Percentiles rank a stretch among this genome's conserved stretches.
phyloP scores from a whole-genome alignment of 805 yeast species.

The Yarrowia sp. region DNA sequence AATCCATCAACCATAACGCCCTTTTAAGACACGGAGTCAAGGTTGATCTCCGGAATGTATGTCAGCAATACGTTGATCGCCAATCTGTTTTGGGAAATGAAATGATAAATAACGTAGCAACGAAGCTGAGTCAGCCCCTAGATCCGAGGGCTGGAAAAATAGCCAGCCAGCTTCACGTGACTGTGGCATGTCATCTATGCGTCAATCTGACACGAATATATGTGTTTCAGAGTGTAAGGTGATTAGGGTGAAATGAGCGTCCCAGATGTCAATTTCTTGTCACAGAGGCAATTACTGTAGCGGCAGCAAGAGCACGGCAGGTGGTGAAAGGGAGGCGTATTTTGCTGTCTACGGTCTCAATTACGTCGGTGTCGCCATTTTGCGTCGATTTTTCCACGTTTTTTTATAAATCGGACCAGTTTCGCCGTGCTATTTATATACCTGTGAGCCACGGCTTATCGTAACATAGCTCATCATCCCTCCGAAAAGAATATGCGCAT shows the following conservation, averaged over 20 bases:
- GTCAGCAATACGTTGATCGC: background rate
- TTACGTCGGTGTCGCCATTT: too few species aligned
- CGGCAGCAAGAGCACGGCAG: too few species aligned
- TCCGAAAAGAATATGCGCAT: too few species aligned
- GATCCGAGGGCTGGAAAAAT: too few species aligned
- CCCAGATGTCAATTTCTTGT: background rate
- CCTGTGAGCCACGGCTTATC: background rate
- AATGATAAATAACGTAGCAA: background rate
- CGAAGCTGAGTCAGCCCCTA: too few species aligned
- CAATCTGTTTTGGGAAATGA: background rate
- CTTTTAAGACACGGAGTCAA: background rate
- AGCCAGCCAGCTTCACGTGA: too few species aligned
- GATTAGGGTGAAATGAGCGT: slow-evolving; percentile 6
- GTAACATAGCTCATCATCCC: slow-evolving; percentile 13
- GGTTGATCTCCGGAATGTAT: background rate
- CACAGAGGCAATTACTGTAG: background rate
- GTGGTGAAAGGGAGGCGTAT: too few species aligned
- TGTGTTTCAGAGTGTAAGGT: slow-evolving; percentile 13
- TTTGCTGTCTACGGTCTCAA: too few species aligned
- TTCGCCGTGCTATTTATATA: background rate
- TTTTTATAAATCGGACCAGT: background rate
- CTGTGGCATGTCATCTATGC: background rate
- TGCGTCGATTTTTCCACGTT: background rate
- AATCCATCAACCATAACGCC: background rate
- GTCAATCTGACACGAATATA: background rate